Base-by-base conservation (phyloP, 495 filamentous ascomycete species). In the Cercophora sp. region DNA sequence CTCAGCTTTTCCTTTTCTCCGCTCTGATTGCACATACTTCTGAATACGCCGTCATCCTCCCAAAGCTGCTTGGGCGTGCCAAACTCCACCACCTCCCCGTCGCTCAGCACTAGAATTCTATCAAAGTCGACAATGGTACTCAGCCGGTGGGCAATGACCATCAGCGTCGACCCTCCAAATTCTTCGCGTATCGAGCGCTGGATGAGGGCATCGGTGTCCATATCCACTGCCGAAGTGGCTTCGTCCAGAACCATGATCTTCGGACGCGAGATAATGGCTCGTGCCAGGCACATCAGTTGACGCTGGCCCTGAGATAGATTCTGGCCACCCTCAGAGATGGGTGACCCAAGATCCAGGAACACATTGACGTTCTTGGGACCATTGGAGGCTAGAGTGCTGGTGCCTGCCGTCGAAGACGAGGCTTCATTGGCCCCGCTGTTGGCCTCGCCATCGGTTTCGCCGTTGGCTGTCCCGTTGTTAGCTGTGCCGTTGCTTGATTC, bases 21-120 rank as follows among this genome's bases (percentile, higher is more conserved):
- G 65, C 83, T 87, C 63, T 82, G 79, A 49, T 82, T 74, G 41
- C 86, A 84, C 78, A 91, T 79, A 40, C 76, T 80, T 56, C 75
- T 72, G 62, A 89, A 91, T 10, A 84, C 75, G 1, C 84, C 41
- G 2, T 23, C 32, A 19, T 68, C 65, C 5, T 65, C 69, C 71
- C 88, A 75, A 43, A 93, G 63, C 41, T 87, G 80, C 48, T 62
- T 70, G 8, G 87, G 88, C 3, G 72, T 68, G 1, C 85, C 88
- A 64, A 79, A 85, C 65, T 91, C 88, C 5, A 80, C 81, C 0
- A 84, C 83, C 44, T 66, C 67, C 3, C 88, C 88, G 15, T 85
- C 84, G 54, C 82, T 82, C 66, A 93, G 75, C 4, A 91, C 88
- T n/a, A 90, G 72, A 48, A 92, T 88, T 44, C 56, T 51, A 23